Conservation (phyloP, 345 rosid species). For the Populus alba region DNA sequence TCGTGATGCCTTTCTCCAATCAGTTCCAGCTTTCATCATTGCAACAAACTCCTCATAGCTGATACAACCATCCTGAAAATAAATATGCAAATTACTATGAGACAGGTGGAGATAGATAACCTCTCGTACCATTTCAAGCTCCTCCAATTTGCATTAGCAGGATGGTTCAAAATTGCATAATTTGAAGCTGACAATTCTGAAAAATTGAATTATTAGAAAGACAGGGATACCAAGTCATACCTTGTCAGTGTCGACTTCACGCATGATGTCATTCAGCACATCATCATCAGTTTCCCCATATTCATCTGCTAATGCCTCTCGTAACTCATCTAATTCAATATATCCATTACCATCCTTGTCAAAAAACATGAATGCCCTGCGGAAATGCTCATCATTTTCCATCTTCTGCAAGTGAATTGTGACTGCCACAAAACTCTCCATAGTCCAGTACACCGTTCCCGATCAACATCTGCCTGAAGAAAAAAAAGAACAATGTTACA, state of each 20-base stretch:
- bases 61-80: constrained; percentile 69
- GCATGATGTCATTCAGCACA: constrained; percentile 80
- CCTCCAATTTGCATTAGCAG: constrained; percentile 1
- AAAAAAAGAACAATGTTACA: neutral
- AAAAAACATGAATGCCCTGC: constrained; percentile 84
- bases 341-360: constrained; percentile 79
- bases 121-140: neutral
- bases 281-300: constrained; percentile 60
- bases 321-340: constrained; percentile 77
- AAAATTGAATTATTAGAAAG: neutral
- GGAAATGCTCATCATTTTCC: constrained; percentile 94
- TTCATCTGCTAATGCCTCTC: constrained; percentile 71
- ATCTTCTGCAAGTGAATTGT: constrained; percentile 96
- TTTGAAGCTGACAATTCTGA: neutral
- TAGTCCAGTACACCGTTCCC: constrained; percentile 86
- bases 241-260: constrained; percentile 95
- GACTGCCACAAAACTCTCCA: constrained; percentile 94
- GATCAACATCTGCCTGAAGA: constrained; percentile 90
- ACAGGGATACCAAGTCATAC: constrained; percentile 28
- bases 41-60: constrained; percentile 92
- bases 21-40: constrained; percentile 99
- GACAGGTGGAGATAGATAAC: neutral
- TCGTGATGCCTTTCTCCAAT: constrained; percentile 98
- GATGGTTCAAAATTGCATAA: neutral
- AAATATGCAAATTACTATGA: neutral